Conservation (phyloP, 1,284 basidiomycete species). For the Fomitopsis pinicola region DNA sequence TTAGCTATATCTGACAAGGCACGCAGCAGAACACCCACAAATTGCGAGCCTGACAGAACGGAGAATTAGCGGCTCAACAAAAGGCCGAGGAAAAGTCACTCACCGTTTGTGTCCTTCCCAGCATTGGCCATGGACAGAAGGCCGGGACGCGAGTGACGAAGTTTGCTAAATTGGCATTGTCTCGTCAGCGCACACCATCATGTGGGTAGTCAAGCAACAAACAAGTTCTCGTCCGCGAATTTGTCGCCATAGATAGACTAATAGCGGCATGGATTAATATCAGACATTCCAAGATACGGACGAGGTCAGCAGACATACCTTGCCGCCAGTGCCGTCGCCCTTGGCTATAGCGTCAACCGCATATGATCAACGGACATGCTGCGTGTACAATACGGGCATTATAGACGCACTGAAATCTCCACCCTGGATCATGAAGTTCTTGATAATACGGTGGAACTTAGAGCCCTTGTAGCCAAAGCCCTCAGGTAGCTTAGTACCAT, state of each 20-base stretch:
- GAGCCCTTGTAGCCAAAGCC: slow-evolving; percentile 71
- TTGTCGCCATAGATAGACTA: slow-evolving; percentile 54
- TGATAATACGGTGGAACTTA: slow-evolving; percentile 69
- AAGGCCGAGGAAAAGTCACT: slow-evolving; percentile 9
- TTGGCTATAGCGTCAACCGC: slow-evolving; percentile 29
- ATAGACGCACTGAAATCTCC: slow-evolving; percentile 60
- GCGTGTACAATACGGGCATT: background rate
- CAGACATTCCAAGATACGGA: background rate
- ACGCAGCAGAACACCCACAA: slow-evolving; percentile 42
- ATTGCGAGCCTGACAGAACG: slow-evolving; percentile 67
- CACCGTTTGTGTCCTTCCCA: slow-evolving; percentile 82
- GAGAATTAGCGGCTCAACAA: background rate
- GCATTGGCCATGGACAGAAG: slow-evolving; percentile 94
- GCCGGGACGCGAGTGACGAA: slow-evolving; percentile 84
- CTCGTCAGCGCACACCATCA: background rate
- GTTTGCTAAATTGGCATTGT: slow-evolving; percentile 54
- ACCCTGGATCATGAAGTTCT: slow-evolving; percentile 70
- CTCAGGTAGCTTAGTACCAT: slow-evolving; percentile 68
- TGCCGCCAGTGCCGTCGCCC: slow-evolving; percentile 61
- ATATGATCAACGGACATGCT: background rate
- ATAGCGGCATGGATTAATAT: background rate
- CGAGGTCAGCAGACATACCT: slow-evolving; percentile 23
- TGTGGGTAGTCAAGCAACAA: slow-evolving; percentile 18
- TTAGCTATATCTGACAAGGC: slow-evolving; percentile 4
- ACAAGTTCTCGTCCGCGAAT: slow-evolving; percentile 83